Conservation (phyloP, 2,329 filamentous ascomycete genomes). For the Ophiostoma novo-ulmi region DNA sequence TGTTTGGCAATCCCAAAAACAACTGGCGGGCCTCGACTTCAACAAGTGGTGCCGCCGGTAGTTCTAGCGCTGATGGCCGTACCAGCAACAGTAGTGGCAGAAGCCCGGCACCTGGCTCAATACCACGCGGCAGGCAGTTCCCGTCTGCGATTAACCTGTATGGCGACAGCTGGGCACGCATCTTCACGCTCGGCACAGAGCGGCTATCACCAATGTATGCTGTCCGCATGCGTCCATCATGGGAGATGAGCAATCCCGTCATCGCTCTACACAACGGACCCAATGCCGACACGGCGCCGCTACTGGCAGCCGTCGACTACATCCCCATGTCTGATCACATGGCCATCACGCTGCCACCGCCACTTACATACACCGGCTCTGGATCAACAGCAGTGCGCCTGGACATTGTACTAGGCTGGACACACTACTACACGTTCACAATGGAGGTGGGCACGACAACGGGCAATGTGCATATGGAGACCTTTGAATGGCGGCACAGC, state of each 20-base stretch:
- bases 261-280: conserved; percentile 37
- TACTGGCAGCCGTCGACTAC: conserved; percentile 33
- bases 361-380: conserved; percentile 26
- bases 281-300: conserved; percentile 28
- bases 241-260: conserved; percentile 30
- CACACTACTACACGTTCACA: conserved; percentile 33
- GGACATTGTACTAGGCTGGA: conserved; percentile 23
- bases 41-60: neutral
- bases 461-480: conserved; percentile 31
- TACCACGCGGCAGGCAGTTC: conserved; percentile 32
- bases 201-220: conserved; percentile 35
- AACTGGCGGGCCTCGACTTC: neutral
- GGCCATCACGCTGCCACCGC: conserved; percentile 33
- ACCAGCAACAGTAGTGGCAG: neutral
- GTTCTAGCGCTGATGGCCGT: neutral
- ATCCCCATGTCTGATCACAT: conserved; percentile 24
- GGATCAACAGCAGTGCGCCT: conserved; percentile 24
- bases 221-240: conserved; percentile 30
- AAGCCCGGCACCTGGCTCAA: conserved; percentile 18
- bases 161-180: conserved; percentile 26
- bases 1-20: neutral
- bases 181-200: conserved; percentile 33
- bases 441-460: conserved; percentile 34
- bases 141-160: conserved; percentile 36
- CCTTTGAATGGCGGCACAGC: conserved; percentile 43